Evolutionary conservation across 345 rosid species (phyloP), one percentile per base, ranked within the genome.

Genomic region (Eucalyptus curtisii): DNA sequence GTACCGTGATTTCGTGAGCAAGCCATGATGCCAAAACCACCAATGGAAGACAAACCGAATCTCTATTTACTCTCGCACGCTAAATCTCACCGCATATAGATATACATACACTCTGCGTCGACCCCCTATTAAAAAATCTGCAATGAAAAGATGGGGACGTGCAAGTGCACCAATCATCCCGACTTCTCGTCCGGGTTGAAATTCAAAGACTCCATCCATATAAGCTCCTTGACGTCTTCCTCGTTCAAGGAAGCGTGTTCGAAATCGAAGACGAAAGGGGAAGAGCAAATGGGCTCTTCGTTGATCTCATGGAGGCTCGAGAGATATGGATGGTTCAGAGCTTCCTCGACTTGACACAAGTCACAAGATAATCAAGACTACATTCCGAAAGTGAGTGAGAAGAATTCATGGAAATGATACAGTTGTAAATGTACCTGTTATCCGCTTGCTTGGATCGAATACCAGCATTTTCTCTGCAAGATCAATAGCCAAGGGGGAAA

Each of bases 291-390:
- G 10, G 98, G 99, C 93, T 96, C 99, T 87, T 95, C 99, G 7
- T 97, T 97, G 94, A 96, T 94, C 96, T 96, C 99, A 79, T 97
- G 98, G 89, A 97, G 98, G 90, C 98, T 94, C n/a, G 94, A 93
- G 85, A 97, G 71, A 84, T 89, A 97, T 24, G 98, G 97, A 89
- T 96, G 96, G 88, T 94, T 93, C 91, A 96, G 76, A 82, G 98
- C 98, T 91, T 94, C 96, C 88, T 97, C 98, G 47, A 97, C 98
- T 96, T 55, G 48, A 89, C 53, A 88, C 44, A 88, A 88, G 25
- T 47, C 40, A 88, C 71, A 7, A 64, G 53, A 88, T 31, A 48
- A 48, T 49, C n/a, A 49, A 31, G 86, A 53, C 47, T 42, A 22
- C 22, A 61, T n/a, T 66, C 66, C 86, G 31, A 68, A 61, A 88